phyloP scores from a whole-genome alignment of 2,329 filamentous ascomycete genomes.

The Cryphonectria parasitica region DNA sequence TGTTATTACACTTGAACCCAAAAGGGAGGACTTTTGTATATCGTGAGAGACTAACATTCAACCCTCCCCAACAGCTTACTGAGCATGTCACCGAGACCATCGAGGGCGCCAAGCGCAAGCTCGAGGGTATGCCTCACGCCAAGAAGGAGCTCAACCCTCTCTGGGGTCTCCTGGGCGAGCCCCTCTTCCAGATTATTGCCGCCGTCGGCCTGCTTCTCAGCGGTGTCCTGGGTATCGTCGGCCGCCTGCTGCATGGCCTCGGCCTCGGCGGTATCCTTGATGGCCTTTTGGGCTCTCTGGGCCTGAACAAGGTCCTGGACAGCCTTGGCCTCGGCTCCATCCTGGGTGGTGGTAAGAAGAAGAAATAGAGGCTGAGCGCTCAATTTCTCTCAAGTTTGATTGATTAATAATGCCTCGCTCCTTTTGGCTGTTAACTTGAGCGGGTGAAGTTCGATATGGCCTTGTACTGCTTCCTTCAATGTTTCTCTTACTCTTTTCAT shows the following conservation, averaged over 20 bases:
- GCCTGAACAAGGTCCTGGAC: conserved; percentile 74
- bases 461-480: background rate
- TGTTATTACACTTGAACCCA: conserved; percentile 28
- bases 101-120: conserved; percentile 86
- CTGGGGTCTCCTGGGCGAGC: conserved; percentile 81
- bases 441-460: background rate
- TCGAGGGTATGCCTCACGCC: conserved; percentile 88
- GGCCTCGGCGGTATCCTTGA: conserved; percentile 83
- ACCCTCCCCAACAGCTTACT: conserved; percentile 60
- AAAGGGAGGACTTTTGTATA: too few species aligned
- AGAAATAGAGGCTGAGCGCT: conserved; percentile 34
- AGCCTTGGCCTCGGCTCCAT: conserved; percentile 68
- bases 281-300: conserved; percentile 75
- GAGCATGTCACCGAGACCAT: conserved; percentile 80
- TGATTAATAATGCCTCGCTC: background rate
- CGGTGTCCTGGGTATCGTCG: conserved; percentile 84
- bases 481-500: background rate
- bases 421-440: background rate
- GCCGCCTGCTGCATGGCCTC: conserved; percentile 76
- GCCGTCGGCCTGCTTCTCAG: conserved; percentile 82
- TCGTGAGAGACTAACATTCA: conserved; percentile 11
- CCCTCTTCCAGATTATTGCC: conserved; percentile 89
- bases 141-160: conserved; percentile 95
- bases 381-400: background rate
- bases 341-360: conserved; percentile 48